These are phyloP conservation scores for Rubia yunnanensis DNA, from an alignment of 257 asterid genomes.

Conservation along the genomic window DNA sequence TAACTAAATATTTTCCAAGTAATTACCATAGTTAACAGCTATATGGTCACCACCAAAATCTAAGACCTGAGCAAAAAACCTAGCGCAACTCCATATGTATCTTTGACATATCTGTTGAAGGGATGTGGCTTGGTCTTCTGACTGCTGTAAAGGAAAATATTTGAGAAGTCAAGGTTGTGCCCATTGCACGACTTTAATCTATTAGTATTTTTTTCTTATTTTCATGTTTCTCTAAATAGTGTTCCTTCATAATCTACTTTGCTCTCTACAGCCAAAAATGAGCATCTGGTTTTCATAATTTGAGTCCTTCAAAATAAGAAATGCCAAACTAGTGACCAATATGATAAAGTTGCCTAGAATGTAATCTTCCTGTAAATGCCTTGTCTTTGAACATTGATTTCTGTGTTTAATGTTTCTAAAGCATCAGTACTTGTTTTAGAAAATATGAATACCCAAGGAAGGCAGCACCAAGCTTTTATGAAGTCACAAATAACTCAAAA, in stretches of 20 bases:
- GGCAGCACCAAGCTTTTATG: conserved; percentile 86
- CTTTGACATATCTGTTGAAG: neutral
- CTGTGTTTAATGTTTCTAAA: conserved; percentile 2
- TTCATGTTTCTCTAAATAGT: neutral
- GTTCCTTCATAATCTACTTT: neutral
- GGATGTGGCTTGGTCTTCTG: neutral
- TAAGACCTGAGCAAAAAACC: neutral
- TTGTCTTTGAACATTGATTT: neutral
- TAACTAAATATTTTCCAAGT: neutral
- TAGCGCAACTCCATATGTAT: neutral
- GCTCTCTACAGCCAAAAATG: neutral
- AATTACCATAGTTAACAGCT: neutral
- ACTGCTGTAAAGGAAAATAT: neutral
- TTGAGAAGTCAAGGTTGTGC: neutral
- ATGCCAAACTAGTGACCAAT: neutral
- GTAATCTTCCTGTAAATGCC: neutral
- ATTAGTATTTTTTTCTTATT: neutral
- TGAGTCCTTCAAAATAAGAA: neutral
- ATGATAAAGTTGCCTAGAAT: neutral
- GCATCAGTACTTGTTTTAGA: conserved; percentile 26
- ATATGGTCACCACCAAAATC: too few relatives aligned
- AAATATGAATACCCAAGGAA: conserved; percentile 81
- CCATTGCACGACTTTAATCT: neutral
- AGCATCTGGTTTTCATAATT: neutral
- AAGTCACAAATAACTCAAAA: conserved; percentile 84